Conservation (phyloP, 805 yeast genomes). For the Metschnikowia koreensis region DNA sequence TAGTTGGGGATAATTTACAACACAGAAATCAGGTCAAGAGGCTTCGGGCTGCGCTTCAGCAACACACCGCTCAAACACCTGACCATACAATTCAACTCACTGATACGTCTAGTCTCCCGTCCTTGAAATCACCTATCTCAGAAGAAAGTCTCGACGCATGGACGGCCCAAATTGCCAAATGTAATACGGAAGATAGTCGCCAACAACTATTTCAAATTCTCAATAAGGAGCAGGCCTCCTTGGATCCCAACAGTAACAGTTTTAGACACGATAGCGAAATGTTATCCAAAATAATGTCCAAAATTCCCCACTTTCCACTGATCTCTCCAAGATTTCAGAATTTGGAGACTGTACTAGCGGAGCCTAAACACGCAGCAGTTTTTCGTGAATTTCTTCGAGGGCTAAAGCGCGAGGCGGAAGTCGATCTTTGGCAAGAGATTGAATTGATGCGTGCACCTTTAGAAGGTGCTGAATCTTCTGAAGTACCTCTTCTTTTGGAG, state of each 20-base stretch:
- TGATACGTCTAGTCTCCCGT: slow-evolving; percentile 1
- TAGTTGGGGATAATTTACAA: slow-evolving; percentile 61
- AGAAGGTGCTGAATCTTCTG: slow-evolving; percentile 42
- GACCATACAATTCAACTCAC: neutral
- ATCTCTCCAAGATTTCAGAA: neutral
- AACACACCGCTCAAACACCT: slow-evolving; percentile 45
- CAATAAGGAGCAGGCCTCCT: neutral
- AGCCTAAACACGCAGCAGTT: slow-evolving; percentile 9
- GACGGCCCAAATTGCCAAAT: neutral
- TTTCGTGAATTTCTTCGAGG: slow-evolving; percentile 17
- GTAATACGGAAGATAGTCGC: neutral
- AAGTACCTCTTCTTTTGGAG: slow-evolving; percentile 38
- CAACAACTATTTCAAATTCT: neutral
- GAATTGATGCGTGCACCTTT: slow-evolving; percentile 72
- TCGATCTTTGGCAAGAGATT: slow-evolving; percentile 67
- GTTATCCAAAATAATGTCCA: slow-evolving; percentile 1
- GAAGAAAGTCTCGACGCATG: slow-evolving; percentile 4
- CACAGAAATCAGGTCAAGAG: slow-evolving; percentile 74
- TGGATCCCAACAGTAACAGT: neutral
- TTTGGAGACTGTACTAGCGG: slow-evolving; percentile 12
- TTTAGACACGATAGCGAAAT: neutral
- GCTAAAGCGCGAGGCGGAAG: slow-evolving; percentile 12
- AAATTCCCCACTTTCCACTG: neutral
- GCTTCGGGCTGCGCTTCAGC: slow-evolving; percentile 65
- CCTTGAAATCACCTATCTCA: slow-evolving; percentile 6